Evolutionary conservation across 2,329 filamentous ascomycete genomes (phyloP), one percentile per base, ranked within the genome.

Genomic region (Dothideomycetes sp.): DNA sequence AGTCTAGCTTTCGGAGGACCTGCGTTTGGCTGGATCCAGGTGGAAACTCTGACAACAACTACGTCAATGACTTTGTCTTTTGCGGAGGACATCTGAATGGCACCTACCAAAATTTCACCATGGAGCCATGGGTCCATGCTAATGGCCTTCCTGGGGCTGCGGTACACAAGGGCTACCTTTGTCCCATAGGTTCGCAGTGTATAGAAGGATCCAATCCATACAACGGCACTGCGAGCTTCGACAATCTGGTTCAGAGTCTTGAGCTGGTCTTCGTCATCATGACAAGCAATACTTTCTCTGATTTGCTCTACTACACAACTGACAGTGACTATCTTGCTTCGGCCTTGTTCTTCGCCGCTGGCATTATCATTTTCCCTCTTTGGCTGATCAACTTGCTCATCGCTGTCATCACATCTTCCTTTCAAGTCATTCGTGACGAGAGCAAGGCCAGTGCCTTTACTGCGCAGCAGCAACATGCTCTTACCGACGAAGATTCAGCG

Each of bases 191-290:
- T 5, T 96, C 89, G 1, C 63, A 84, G 3, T 98, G 91, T 54
- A 70, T 95, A 14, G 77, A 94, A 60, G 77, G 80, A 43, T 54
- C 64, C 2, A 94, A 84, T 52, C 91, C 91, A 0, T 86, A 76
- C 58, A 85, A 84, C 51, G 78, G 77, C 37, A 98, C 91, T 0
- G 74, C 95, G 52, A 93, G 81, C 58, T 98, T 96, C 55, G 91
- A 98, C 65, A 89, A 96, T 56, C 93, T 98, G 31, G 64, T 85
- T 19, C 80, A 96, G 47, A 95, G 88, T 0, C 65, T 96, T 38
- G 87, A 98, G 62, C 69, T 96, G 42, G 88, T 98, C 2, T 98
- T 98, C 55, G 86, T 98, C 37, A 81, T 98, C 55, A 98, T 98
- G 85, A 94, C 86, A 52, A 89, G 87, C 36, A 98, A 98, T 58